Conservation (phyloP, 2,329 filamentous ascomycete species). For the Colletotrichum higginsianum region DNA sequence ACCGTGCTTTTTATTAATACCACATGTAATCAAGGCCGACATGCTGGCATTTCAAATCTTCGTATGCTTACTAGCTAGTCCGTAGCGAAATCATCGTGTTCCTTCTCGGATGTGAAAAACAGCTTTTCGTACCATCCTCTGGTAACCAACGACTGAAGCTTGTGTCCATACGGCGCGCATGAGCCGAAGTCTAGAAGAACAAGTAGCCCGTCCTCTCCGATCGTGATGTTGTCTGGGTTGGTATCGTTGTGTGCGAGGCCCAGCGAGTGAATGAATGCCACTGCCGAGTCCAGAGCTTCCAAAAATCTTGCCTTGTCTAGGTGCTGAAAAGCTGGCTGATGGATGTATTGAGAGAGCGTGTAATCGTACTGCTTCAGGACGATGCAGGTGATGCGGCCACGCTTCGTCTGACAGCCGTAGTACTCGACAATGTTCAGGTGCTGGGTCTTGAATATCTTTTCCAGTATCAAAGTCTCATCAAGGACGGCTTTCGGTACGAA, state of each 20-base stretch:
- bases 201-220: slow-evolving; percentile 43
- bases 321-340: neutral
- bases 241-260: slow-evolving; percentile 50
- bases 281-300: slow-evolving; percentile 1
- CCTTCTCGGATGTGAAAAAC: slow-evolving; percentile 31
- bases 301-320: neutral
- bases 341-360: neutral
- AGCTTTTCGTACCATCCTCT: slow-evolving; percentile 42
- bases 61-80: too few species aligned
- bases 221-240: slow-evolving; percentile 48
- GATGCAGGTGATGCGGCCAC: neutral
- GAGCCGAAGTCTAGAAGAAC: slow-evolving; percentile 48
- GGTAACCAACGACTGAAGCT: slow-evolving; percentile 34
- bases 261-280: slow-evolving; percentile 33
- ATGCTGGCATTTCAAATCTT: too few species aligned
- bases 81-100: slow-evolving; percentile 35
- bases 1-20: too few species aligned
- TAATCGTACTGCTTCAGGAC: neutral
- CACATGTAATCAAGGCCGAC: too few species aligned
- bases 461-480: neutral
- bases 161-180: slow-evolving; percentile 43
- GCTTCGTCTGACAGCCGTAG: neutral
- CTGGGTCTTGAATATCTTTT: neutral
- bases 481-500: neutral
- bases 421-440: neutral